phyloP scores from a whole-genome alignment of 805 yeast species.

The Ogataea ganodermae region DNA sequence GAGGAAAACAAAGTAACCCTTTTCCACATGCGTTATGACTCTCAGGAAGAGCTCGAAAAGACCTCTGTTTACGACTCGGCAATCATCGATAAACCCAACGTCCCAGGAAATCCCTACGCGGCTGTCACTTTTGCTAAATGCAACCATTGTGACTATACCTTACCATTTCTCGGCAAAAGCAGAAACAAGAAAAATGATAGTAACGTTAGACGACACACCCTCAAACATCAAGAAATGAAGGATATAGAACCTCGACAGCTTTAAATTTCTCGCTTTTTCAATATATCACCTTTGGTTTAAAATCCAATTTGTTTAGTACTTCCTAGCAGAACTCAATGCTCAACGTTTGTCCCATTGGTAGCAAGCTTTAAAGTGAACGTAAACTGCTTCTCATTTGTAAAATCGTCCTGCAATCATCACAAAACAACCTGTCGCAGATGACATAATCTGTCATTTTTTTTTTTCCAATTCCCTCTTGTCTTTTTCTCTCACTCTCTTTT shows the following conservation, averaged over 20 bases:
- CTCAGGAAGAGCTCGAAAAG: neutral
- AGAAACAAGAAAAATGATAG: conserved; percentile 6
- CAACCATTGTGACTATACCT: conserved; percentile 1
- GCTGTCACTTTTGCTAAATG: conserved; percentile 14
- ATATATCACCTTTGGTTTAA: too few relatives aligned
- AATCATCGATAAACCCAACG: conserved; percentile 6
- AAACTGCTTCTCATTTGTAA: too few relatives aligned
- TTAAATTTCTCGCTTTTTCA: too few relatives aligned
- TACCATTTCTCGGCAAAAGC: conserved; percentile 5
- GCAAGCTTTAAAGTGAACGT: too few relatives aligned
- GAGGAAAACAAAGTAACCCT: conserved; percentile 1
- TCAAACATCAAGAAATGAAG: neutral
- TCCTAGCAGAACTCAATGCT: too few relatives aligned
- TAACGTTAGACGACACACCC: conserved; percentile 8
- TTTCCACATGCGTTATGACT: conserved; percentile 8
- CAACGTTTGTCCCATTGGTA: too few relatives aligned
- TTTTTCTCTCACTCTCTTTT: too few relatives aligned
- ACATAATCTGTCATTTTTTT: too few relatives aligned
- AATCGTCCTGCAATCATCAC: too few relatives aligned
- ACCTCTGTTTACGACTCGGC: neutral
- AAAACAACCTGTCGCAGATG: too few relatives aligned
- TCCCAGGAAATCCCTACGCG: conserved; percentile 9
- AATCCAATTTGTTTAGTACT: too few relatives aligned
- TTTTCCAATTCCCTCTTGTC: neutral
- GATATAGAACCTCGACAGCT: too few relatives aligned